A percentile compares a stretch with the other conserved stretches of the same genome.
Conservation (phyloP, 352 stramenopile genomes). For the Phytophthora colocasiae region DNA sequence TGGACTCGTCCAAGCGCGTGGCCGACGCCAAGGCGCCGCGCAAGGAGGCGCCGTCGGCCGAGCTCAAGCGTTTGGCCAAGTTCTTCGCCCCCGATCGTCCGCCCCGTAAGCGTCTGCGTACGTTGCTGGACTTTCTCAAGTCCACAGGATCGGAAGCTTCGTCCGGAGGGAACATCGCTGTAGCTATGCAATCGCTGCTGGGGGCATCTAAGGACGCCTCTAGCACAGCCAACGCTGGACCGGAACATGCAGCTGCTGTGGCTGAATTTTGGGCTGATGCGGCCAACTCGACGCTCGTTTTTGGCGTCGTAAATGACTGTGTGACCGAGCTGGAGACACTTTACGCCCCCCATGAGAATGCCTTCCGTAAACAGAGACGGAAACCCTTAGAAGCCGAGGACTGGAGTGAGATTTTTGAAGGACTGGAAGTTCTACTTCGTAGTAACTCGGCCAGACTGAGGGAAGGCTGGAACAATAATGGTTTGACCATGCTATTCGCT, state of each 20-base stretch:
- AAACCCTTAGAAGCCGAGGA: slow-evolving; percentile 87
- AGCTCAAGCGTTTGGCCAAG: slow-evolving; percentile 86
- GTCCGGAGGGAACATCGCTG: slow-evolving; percentile 66
- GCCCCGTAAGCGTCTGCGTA: slow-evolving; percentile 85
- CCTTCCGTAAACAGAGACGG: slow-evolving; percentile 83
- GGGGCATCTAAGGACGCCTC: slow-evolving; percentile 57
- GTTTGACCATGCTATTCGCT: slow-evolving; percentile 82
- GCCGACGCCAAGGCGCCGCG: slow-evolving; percentile 46
- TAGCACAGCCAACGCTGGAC: slow-evolving; percentile 22
- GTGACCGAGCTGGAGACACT: slow-evolving; percentile 85
- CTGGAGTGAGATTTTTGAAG: slow-evolving; percentile 91
- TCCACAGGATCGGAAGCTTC: slow-evolving; percentile 39
- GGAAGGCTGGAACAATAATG: slow-evolving; percentile 85
- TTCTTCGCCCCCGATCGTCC: slow-evolving; percentile 87
- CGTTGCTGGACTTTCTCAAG: slow-evolving; percentile 87
- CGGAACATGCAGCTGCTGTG: slow-evolving; percentile 59
- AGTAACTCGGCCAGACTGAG: slow-evolving; percentile 73
- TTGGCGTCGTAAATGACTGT: slow-evolving; percentile 83
- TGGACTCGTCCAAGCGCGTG: slow-evolving; percentile 53
- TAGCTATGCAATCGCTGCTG: slow-evolving; percentile 73
- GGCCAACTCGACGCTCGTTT: slow-evolving; percentile 73
- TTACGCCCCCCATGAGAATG: slow-evolving; percentile 82
- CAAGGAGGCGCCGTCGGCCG: slow-evolving; percentile 43
- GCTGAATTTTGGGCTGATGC: slow-evolving; percentile 83
- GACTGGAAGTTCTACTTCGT: slow-evolving; percentile 81